Base-by-base conservation (phyloP, 345 rosid genomes). In the Passiflora organensis region DNA sequence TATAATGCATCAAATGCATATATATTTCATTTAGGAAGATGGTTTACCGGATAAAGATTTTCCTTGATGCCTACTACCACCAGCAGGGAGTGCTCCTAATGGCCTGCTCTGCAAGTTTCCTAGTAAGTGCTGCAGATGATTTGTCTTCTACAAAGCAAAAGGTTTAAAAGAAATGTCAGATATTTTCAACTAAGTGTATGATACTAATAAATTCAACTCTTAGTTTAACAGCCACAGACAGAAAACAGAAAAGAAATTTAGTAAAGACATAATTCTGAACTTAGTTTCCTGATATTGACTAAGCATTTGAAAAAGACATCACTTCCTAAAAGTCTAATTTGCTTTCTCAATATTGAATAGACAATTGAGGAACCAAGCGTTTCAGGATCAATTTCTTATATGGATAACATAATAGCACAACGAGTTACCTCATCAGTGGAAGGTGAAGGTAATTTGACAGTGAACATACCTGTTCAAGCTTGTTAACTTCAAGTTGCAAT, bases 381-480 rank as follows among this genome's bases (percentile, higher is more conserved):
- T n/a, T n/a, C n/a, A n/a, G n/a, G n/a, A n/a, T n/a, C n/a, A n/a
- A n/a, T n/a, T n/a, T n/a, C n/a, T n/a, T n/a, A n/a, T n/a, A n/a
- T n/a, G n/a, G 34, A 28, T 8, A 28, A 3, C 34, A 28, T 28
- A 28, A n/a, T 8, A 28, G 3, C 34, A 28, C 34, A 2, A 2
- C 34, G 3, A 28, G 34, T 28, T 8, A 3, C 3, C 8, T 28
- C 34, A 28, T 28, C 5, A 28, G 8, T 28, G 34, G 34, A 28
- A 28, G 3, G 5, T 34, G 20, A 2, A 52, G 13, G 25, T 12
- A 36, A 55, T 42, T 51, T 43, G 45, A 8, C 25, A 13, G 39
- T 28, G 41, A 59, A 22, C 55, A 36, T 74, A 85, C 95, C 86
- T 77, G 69, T 47, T 65, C 53, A 63, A 81, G 78, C 60, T 56